Evolutionary conservation across 768 basidiomycete species (phyloP).

Genomic region (Galerina sulciceps): DNA sequence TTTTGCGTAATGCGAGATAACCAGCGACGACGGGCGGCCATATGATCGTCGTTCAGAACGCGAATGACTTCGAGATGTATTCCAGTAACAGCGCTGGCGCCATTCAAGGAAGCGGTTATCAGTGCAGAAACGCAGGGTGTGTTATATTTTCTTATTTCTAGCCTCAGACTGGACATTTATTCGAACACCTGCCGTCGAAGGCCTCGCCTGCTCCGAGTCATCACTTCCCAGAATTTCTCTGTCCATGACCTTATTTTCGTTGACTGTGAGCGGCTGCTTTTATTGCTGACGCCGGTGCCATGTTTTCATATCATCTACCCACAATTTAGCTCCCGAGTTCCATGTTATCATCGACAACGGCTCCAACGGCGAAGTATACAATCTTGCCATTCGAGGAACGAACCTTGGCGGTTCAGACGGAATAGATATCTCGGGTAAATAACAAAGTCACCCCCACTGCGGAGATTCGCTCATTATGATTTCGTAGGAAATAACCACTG

Average conservation of each 20-base stretch:
- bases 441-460: too few species aligned
- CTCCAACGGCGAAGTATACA: slow-evolving; percentile 1
- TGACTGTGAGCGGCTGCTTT: background rate
- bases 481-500: background rate
- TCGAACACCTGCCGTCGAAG: background rate
- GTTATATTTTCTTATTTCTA: background rate
- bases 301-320: background rate
- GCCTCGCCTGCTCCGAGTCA: slow-evolving; percentile 1
- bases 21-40: background rate
- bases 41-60: slow-evolving; percentile 5
- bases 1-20: background rate
- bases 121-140: slow-evolving; percentile 1
- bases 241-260: slow-evolving; percentile 1
- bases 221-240: background rate
- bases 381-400: background rate
- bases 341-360: background rate
- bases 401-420: slow-evolving; percentile 3
- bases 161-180: background rate
- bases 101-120: slow-evolving; percentile 1
- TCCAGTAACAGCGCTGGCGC: slow-evolving; percentile 1
- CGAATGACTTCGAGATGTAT: slow-evolving; percentile 1
- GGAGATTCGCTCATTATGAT: too few species aligned
- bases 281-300: background rate
- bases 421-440: background rate
- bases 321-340: background rate